Conservation (phyloP, 2,329 filamentous ascomycete genomes). For the Didymellaceae sp. region DNA sequence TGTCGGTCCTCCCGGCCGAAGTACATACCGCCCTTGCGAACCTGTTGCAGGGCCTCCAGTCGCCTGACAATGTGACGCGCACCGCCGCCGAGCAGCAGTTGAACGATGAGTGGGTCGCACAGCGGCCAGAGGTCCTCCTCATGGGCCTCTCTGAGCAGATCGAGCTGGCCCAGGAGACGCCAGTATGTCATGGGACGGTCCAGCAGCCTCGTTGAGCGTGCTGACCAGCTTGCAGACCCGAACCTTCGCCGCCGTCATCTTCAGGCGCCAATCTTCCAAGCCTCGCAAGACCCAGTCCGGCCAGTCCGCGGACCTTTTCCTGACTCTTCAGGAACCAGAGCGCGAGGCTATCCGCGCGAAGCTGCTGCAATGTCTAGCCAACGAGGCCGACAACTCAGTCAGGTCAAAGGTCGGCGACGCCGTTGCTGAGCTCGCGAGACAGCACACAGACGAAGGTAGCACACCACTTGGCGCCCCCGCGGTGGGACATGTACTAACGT, state of each 20-base stretch:
- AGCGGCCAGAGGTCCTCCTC: constrained; percentile 83
- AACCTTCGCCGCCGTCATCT: constrained; percentile 91
- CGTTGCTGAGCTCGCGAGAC: constrained; percentile 92
- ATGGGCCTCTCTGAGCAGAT: constrained; percentile 96
- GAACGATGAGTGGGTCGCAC: constrained; percentile 84
- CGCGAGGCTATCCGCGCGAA: constrained; percentile 82
- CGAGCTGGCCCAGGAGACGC: constrained; percentile 73
- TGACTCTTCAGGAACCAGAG: constrained; percentile 76
- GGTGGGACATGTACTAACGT: not conserved
- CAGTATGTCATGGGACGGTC: constrained; percentile 59
- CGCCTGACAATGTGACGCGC: constrained; percentile 84
- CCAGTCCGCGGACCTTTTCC: constrained; percentile 81
- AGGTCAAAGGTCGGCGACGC: constrained; percentile 97
- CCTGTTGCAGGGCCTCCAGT: constrained; percentile 87
- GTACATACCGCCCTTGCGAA: constrained; percentile 83
- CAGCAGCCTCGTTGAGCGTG: not conserved
- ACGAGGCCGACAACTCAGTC: constrained; percentile 75
- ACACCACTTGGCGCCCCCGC: constrained; percentile 19
- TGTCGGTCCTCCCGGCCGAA: constrained; percentile 87
- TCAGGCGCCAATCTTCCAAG: constrained; percentile 91
- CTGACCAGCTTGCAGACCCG: constrained; percentile 66
- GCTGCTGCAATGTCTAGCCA: constrained; percentile 76
- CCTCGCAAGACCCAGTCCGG: constrained; percentile 75
- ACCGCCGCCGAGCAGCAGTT: constrained; percentile 89
- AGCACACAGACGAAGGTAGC: constrained; percentile 91